Percentiles rank a stretch among this genome's conserved stretches.
Evolutionary conservation across 768 basidiomycete species (phyloP).

Genomic region (Leccinum ochraceum): DNA sequence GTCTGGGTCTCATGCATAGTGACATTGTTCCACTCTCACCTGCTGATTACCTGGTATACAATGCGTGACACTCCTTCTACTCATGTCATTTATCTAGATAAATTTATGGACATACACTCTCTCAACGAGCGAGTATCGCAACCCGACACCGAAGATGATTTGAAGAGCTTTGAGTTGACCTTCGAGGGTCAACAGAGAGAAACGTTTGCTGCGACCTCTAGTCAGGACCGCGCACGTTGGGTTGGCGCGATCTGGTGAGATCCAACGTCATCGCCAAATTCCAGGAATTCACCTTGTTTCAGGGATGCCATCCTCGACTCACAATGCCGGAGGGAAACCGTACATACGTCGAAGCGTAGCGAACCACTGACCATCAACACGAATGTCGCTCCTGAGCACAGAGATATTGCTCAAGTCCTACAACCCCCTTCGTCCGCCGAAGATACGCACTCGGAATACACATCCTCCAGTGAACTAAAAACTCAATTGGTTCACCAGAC

Average conservation of each 20-base stretch:
- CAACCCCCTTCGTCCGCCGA: slow-evolving; percentile 16
- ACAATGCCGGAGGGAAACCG: slow-evolving; percentile 23
- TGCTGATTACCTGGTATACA: slow-evolving; percentile 52
- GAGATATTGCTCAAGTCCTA: slow-evolving; percentile 1
- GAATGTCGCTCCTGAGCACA: slow-evolving; percentile 4
- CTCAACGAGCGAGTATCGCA: slow-evolving; percentile 50
- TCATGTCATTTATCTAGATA: slow-evolving; percentile 48
- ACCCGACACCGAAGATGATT: slow-evolving; percentile 41
- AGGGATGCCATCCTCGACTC: slow-evolving; percentile 62
- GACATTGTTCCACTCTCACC: slow-evolving; percentile 37
- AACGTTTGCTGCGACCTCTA: slow-evolving; percentile 61
- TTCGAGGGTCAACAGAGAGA: slow-evolving; percentile 55
- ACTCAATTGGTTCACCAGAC: slow-evolving; percentile 5
- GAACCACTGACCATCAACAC: slow-evolving; percentile 21
- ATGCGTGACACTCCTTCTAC: slow-evolving; percentile 41
- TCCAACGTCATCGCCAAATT: background rate
- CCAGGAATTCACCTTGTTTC: slow-evolving; percentile 3
- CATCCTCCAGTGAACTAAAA: slow-evolving; percentile 26
- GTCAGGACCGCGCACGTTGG: slow-evolving; percentile 70
- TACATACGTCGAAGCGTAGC: background rate
- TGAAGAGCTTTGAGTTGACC: slow-evolving; percentile 64
- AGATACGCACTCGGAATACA: slow-evolving; percentile 29
- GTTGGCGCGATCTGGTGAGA: slow-evolving; percentile 72
- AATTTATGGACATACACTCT: slow-evolving; percentile 67
- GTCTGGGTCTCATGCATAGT: slow-evolving; percentile 53